Base-by-base conservation (phyloP, 768 basidiomycete genomes). In the Rickenella mellea region DNA sequence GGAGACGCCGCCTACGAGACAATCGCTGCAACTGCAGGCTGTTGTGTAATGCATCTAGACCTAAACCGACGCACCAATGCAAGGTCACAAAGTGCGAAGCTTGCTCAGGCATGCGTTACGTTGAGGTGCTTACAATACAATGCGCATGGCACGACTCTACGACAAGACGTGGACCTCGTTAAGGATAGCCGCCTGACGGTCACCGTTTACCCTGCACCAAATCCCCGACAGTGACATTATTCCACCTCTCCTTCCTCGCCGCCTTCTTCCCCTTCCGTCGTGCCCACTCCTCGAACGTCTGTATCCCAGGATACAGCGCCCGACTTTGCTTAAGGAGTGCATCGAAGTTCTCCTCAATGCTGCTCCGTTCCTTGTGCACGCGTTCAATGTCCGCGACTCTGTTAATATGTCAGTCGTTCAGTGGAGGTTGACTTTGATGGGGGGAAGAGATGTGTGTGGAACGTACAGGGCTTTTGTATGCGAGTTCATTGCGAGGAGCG, bases 301-400 rank as follows among this genome's bases (percentile, higher is more conserved):
- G 41, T 39, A 50, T 50, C n/a, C 32, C 49, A n/a, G 49, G 49
- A 20, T 47, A 40, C 8, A 48, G 19, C 14, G 20, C 30, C 10
- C 32, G 27, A 29, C 27, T 25, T 4, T 39, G 20, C 33, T 8
- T 29, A 32, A 50, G 11, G 21, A 44, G 31, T 4, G 21, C 27
- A 7, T 48, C 42, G 30, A 21, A 42, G 20, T 26, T 17, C 26
- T 33, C 46, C 9, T 38, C 35, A 14, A 27, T 37, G 5, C 7
- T 15, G 19, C n/a, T 25, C 10, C 43, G 46, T 15, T 28, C 32
- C 2, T 20, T 32, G 25, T 49, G 27, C 4, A 46, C 32, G 6
- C 40, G 21, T 38, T 49, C 48, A 27, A 46, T 39, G 19, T 37
- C 27, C 6, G 30, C 21, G 32, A 49, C 33, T 4, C 48, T 49